Evolutionary conservation across 2,329 filamentous ascomycete species (phyloP), one percentile per base, ranked within the genome.

Genomic region (Hypoxylon sp.): DNA sequence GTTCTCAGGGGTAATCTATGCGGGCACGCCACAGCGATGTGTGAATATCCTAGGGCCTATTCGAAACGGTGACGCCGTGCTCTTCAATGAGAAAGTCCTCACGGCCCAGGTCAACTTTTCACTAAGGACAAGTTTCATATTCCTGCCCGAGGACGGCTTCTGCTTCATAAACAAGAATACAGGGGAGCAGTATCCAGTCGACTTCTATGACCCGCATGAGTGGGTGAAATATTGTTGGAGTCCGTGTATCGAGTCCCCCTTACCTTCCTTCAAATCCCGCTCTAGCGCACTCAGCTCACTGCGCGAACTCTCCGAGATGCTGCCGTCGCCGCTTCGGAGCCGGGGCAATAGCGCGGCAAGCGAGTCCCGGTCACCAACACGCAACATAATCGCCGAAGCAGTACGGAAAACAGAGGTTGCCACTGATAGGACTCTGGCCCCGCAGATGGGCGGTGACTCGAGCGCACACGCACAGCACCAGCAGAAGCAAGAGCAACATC

Each of bases 91-190:
- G 67, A 93, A 93, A 71, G 91, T 98, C 0, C 85, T 98, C 14
- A 97, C 94, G 0, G 94, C 95, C 0, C 93, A 96, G 76, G 94
- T 97, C 73, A 97, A 97, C 80, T 97, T 98, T 75, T 94, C 92
- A 0, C 89, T 98, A 53, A 88, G 95, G 6, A 97, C 94, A 0
- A 94, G 90, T 45, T 98, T 93, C 75, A 89, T 90, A 10, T 89
- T 98, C 7, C 85, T 98, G 0, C 95, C 95, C 0, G 91, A 97
- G 63, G 91, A 96, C 72, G 94, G 94, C 0, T 90, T 89, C 75
- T 97, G 94, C 79, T 98, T 97, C 78, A 85, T 97, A 74, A 91
- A 98, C 80, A 93, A 91, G 73, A 79, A 89, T 46, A 96, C 93
- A 0, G 90, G 91, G 66, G 90, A 97, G 75, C 87, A 92, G 69